These are phyloP conservation scores for Xanthoconium purpureum DNA, from an alignment of 768 basidiomycete genomes.

Conservation along the genomic window DNA sequence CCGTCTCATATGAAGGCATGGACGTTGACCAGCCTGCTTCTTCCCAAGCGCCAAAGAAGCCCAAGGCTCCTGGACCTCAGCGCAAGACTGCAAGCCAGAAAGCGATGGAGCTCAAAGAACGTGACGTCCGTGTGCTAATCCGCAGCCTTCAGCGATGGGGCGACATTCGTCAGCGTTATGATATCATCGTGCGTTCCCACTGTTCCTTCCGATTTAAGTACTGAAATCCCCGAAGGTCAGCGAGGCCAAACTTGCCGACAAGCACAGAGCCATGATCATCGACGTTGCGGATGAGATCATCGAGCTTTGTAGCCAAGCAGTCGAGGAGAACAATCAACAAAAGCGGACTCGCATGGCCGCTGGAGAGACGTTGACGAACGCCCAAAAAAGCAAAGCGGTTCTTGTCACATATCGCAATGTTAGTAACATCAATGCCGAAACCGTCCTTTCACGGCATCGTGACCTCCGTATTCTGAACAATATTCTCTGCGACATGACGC, in stretches of 20 bases:
- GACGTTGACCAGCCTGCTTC: constrained; percentile 74
- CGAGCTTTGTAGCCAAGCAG: constrained; percentile 75
- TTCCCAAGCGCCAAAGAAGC: constrained; percentile 67
- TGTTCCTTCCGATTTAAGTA: neutral
- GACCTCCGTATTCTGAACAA: constrained; percentile 87
- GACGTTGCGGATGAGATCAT: constrained; percentile 93
- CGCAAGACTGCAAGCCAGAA: constrained; percentile 92
- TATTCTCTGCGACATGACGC: constrained; percentile 60
- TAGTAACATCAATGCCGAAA: constrained; percentile 95
- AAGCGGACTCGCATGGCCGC: constrained; percentile 72
- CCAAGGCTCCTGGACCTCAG: constrained; percentile 64
- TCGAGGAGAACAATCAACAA: constrained; percentile 80
- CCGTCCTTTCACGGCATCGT: constrained; percentile 83
- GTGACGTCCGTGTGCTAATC: constrained; percentile 93
- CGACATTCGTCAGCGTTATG: constrained; percentile 92
- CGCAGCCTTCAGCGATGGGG: constrained; percentile 97
- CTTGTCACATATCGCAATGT: constrained; percentile 88
- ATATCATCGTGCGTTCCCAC: constrained; percentile 72
- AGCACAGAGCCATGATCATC: constrained; percentile 89
- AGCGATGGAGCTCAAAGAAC: constrained; percentile 95
- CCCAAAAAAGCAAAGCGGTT: constrained; percentile 96
- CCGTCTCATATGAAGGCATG: constrained; percentile 91
- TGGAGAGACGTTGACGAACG: constrained; percentile 87
- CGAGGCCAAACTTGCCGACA: constrained; percentile 88
- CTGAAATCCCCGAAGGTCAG: constrained; percentile 53